Evolutionary conservation across 2,329 filamentous ascomycete genomes (phyloP), one percentile per base, ranked within the genome.

Genomic region (Pseudogymnoascus sp.): DNA sequence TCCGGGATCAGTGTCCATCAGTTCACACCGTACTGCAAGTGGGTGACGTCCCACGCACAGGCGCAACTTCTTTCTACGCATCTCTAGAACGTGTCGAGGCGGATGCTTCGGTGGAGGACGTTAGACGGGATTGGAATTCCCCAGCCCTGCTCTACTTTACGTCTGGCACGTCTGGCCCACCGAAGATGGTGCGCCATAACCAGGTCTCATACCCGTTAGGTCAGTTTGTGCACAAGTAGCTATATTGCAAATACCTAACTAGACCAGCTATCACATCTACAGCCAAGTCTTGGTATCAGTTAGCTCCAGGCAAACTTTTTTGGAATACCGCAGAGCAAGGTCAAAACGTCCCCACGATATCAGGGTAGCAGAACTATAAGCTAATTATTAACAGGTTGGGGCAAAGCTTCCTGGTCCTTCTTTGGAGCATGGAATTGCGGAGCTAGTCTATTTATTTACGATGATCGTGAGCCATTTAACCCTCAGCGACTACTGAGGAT

Each of bases 321-420:
- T 76, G 74, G 74, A 74, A 74, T 41, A 63, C 74, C 11, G 71
- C 73, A 6, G 74, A 76, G 59, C 74, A 76, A 70, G 74, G 67
- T 67, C 20, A 61, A 38, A 59, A 60, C 18, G 7, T 34, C 20
- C 25, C 6, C 3, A 4, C 20, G 8, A 9, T 41, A 30, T 14
- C 32, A n/a, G 18, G 12, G 20, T 8, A 8, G 3, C 25, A 28
- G 7, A n/a, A n/a, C 41, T 12, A 28, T 47, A 20, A 16, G 41
- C 41, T 47, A 28, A 47, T 32, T 12, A 32, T 63, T n/a, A 14
- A 16, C 18, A 64, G 67, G 74, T 34, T 76, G 74, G 74, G 74
- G 73, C 3, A 76, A 76, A 67, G 74, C 74, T 39, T 73, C 71
- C 6, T 76, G 74, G 74, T 70, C 74, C 2, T 75, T 71, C 61